phyloP scores from a whole-genome alignment of 441 rosid genomes.

The Bruguiera hainesii region DNA sequence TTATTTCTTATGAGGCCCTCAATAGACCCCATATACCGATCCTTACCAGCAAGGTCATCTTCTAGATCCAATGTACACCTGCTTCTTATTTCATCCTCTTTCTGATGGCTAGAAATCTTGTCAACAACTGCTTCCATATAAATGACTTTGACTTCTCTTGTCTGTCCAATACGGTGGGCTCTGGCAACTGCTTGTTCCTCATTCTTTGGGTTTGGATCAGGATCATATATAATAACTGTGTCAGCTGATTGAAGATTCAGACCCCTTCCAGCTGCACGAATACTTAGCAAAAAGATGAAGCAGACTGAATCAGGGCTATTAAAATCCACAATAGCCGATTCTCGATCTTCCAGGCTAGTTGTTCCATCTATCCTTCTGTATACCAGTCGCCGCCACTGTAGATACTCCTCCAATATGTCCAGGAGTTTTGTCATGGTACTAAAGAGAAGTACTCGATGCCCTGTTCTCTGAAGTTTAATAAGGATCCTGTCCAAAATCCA shows the following conservation, averaged over 20 bases:
- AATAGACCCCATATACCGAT: constrained; percentile 96
- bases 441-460: constrained; percentile 95
- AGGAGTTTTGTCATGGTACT: constrained; percentile 99
- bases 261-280: constrained; percentile 99
- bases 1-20: constrained; percentile 99
- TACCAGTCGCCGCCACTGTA: constrained; percentile 91
- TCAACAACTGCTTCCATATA: constrained; percentile 99
- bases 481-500: constrained; percentile 97
- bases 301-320: constrained; percentile 86
- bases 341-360: constrained; percentile 99
- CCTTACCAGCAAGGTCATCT: constrained; percentile 98
- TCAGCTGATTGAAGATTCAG: constrained; percentile 99
- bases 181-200: constrained; percentile 99
- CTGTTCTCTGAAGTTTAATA: constrained; percentile 89
- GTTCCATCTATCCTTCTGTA: constrained; percentile 99
- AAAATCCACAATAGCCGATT: constrained; percentile 97
- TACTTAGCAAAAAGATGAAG: constrained; percentile 96
- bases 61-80: constrained; percentile 83
- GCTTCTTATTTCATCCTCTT: constrained; percentile 92
- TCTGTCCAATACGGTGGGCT: constrained; percentile 99
- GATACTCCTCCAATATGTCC: constrained; percentile 95
- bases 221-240: constrained; percentile 98
- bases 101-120: constrained; percentile 87
- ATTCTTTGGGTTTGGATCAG: constrained; percentile 99
- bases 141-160: constrained; percentile 94